These are phyloP conservation scores for Tetracladium setigerum DNA, from an alignment of 495 filamentous ascomycete species.

Conservation along the genomic window DNA sequence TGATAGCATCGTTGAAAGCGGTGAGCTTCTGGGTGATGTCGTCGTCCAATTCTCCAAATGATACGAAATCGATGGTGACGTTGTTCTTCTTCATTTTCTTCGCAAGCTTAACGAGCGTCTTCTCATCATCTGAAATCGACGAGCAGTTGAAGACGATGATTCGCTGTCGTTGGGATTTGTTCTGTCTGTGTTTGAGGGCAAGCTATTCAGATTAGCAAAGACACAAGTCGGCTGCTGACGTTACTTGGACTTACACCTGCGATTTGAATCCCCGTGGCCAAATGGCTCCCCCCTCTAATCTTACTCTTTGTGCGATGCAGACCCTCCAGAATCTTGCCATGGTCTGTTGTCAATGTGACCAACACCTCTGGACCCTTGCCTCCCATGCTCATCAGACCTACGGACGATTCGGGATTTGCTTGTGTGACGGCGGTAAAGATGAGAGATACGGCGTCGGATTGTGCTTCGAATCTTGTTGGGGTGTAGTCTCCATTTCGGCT, in stretches of 20 bases:
- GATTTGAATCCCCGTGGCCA: constrained; percentile 89
- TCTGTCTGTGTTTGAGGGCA: constrained; percentile 96
- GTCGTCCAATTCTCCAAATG: constrained; percentile 87
- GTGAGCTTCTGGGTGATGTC: constrained; percentile 88
- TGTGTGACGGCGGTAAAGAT: constrained; percentile 91
- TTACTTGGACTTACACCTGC: constrained; percentile 63
- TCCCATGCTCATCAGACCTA: constrained; percentile 98
- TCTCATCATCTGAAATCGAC: constrained; percentile 81
- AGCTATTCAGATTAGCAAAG: constrained; percentile 43
- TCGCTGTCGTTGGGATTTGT: constrained; percentile 89
- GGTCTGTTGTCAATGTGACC: constrained; percentile 89
- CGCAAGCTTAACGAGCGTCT: constrained; percentile 78
- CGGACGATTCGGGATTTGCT: constrained; percentile 91
- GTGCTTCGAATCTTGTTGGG: constrained; percentile 91
- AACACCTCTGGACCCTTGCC: constrained; percentile 94
- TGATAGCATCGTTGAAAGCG: constrained; percentile 87
- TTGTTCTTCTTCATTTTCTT: constrained; percentile 98
- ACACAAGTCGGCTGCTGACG: too few species aligned
- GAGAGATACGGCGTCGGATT: constrained; percentile 88
- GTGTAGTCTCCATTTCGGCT: constrained; percentile 95
- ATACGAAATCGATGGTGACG: constrained; percentile 84
- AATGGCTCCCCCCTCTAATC: constrained; percentile 78
- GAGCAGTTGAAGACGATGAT: constrained; percentile 96
- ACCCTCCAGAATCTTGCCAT: constrained; percentile 89
- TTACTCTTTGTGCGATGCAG: constrained; percentile 95